Conservation (phyloP, 2,329 filamentous ascomycete genomes). For the Trichocomaceae sp. region DNA sequence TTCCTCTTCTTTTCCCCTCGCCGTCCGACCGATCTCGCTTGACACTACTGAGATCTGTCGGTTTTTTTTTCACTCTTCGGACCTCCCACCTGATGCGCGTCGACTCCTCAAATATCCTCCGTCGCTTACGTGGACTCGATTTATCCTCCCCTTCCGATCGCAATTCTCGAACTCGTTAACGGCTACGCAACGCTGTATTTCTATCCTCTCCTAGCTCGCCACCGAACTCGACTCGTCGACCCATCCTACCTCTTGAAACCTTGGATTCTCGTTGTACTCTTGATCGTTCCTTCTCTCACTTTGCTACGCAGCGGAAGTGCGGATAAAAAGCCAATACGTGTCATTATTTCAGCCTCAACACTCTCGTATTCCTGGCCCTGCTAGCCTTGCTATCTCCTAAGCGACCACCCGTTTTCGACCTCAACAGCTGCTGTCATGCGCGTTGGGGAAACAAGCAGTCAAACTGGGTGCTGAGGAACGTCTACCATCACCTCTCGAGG, state of each 20-base stretch:
- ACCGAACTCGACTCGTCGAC: neutral
- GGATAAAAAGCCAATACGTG: neutral
- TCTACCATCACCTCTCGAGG: constrained; percentile 14
- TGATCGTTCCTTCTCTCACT: neutral
- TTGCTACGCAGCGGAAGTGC: neutral
- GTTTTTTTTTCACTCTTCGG: constrained; percentile 15
- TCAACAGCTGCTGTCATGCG: constrained; percentile 15
- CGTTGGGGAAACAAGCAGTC: constrained; percentile 10
- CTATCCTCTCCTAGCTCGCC: neutral
- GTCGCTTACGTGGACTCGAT: constrained; percentile 16
- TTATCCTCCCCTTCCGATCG: constrained; percentile 9
- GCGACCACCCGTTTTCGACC: constrained; percentile 4
- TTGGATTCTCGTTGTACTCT: neutral
- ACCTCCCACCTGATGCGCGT: constrained; percentile 20
- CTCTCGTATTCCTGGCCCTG: neutral
- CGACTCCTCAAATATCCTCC: constrained; percentile 8
- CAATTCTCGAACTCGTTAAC: constrained; percentile 8
- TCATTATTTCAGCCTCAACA: constrained; percentile 3
- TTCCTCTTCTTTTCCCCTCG: constrained; percentile 7
- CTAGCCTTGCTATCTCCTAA: neutral
- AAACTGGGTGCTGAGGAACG: constrained; percentile 16
- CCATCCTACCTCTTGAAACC: neutral
- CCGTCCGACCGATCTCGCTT: constrained; percentile 5
- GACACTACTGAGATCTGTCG: neutral
- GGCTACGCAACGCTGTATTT: neutral